A percentile compares a stretch with the other conserved stretches of the same genome.
phyloP scores from a whole-genome alignment of 129 eudicot genomes.

The Sambucus nigra region DNA sequence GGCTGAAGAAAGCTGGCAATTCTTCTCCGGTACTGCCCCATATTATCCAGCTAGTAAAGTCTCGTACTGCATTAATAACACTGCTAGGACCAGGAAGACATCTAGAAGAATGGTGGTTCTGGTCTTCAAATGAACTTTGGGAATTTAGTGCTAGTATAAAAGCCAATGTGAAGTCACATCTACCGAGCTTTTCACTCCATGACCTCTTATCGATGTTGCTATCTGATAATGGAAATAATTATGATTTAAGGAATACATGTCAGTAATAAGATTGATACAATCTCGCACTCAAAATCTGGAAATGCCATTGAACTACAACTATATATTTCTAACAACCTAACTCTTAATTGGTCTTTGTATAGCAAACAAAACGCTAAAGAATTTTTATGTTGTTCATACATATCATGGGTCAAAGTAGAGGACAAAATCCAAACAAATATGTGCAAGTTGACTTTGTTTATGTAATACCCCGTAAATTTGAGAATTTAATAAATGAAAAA shows the following conservation, averaged over 20 bases:
- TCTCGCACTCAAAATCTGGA: not conserved
- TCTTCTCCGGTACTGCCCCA: conserved; percentile 68
- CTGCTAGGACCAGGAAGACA: conserved; percentile 49
- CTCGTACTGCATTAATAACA: conserved; percentile 42
- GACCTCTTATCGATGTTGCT: conserved; percentile 39
- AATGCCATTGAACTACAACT: not conserved
- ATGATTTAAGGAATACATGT: too few relatives aligned
- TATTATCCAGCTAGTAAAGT: conserved; percentile 79
- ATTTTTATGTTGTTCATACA: too few relatives aligned
- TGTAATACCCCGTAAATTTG: too few relatives aligned
- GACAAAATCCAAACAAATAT: too few relatives aligned
- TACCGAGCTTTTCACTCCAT: conserved; percentile 77
- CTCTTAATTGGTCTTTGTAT: too few relatives aligned
- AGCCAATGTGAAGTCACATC: conserved; percentile 69
- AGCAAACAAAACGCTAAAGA: too few relatives aligned
- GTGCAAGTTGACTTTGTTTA: too few relatives aligned
- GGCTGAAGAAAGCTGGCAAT: conserved; percentile 54
- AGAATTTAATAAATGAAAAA: too few relatives aligned
- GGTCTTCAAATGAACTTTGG: conserved; percentile 33
- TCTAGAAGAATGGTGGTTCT: conserved; percentile 28
- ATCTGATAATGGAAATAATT: conserved; percentile 33
- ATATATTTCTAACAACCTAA: not conserved
- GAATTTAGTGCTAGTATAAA: conserved; percentile 43
- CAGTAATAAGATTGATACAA: not conserved
- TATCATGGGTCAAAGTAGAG: too few relatives aligned